A percentile compares a stretch with the other conserved stretches of the same genome.
Conservation (phyloP, 257 asterid genomes). For the Capsicum rhomboideum region DNA sequence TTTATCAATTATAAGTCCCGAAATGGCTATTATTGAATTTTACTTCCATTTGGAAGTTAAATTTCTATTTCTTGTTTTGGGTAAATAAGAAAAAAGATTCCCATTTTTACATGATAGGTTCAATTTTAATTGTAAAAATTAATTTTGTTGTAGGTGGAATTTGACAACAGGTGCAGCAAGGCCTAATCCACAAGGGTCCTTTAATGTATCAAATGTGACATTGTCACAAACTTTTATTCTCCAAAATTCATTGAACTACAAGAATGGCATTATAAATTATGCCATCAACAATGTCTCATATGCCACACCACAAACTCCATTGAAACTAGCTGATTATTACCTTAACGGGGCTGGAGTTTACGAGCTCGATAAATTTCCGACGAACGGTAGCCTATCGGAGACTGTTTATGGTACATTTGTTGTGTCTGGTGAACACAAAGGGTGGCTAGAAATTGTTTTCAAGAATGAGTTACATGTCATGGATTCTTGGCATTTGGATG, state of each 20-base stretch:
- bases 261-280: conserved; percentile 10
- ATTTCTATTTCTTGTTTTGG: not conserved
- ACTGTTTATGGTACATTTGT: conserved; percentile 38
- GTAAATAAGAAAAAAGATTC: too few relatives aligned
- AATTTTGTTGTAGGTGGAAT: conserved; percentile 42
- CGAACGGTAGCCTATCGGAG: conserved; percentile 12
- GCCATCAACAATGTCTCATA: conserved; percentile 50
- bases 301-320: conserved; percentile 33
- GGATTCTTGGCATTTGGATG: conserved; percentile 77
- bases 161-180: conserved; percentile 56
- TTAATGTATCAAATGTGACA: conserved; percentile 60
- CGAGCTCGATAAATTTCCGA: conserved; percentile 37
- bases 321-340: conserved; percentile 52
- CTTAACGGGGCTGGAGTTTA: conserved; percentile 51
- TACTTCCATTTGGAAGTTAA: rapidly evolving
- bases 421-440: conserved; percentile 46
- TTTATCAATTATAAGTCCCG: too few relatives aligned
- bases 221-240: conserved; percentile 50
- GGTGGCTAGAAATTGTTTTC: conserved; percentile 64
- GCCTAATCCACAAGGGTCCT: conserved; percentile 69
- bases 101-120: not conserved
- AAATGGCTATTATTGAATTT: not conserved
- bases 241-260: conserved; percentile 19
- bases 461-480: conserved; percentile 18
- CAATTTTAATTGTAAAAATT: not conserved